Conservation (phyloP, 257 asterid genomes). For the Forsythia suspensa region DNA sequence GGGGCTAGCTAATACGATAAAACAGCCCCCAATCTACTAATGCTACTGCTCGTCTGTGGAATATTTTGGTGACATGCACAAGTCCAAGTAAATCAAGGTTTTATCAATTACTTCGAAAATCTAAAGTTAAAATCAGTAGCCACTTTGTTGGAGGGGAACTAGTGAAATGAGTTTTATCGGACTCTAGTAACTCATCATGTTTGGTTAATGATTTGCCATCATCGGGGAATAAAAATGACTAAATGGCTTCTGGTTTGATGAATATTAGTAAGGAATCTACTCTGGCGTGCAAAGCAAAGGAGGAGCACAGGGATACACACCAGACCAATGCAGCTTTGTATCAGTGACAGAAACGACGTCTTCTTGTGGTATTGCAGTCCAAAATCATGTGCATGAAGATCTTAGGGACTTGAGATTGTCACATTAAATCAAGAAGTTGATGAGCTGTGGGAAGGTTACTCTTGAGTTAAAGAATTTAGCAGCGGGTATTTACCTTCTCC, state of each 20-base stretch:
- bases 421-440: not conserved
- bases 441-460: not conserved
- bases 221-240: not conserved
- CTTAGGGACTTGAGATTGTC: not conserved
- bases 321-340: not conserved
- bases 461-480: not conserved
- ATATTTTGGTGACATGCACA: no score
- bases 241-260: not conserved
- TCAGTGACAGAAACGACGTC: not conserved
- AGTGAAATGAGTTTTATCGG: no score
- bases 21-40: no score
- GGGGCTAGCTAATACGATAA: no score
- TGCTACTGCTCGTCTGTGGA: not conserved
- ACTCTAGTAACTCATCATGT: no score
- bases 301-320: not conserved
- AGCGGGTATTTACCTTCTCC: no score
- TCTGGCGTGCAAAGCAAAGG: not conserved
- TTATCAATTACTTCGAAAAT: no score
- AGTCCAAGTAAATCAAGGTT: no score
- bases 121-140: no score
- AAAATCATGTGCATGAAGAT: no score
- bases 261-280: not conserved
- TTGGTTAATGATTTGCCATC: no score
- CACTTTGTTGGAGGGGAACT: no score
- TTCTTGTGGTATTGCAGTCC: not conserved